Evolutionary conservation across 306 rosid genomes (phyloP).

Genomic region (Astragalus glycyphyllos): DNA sequence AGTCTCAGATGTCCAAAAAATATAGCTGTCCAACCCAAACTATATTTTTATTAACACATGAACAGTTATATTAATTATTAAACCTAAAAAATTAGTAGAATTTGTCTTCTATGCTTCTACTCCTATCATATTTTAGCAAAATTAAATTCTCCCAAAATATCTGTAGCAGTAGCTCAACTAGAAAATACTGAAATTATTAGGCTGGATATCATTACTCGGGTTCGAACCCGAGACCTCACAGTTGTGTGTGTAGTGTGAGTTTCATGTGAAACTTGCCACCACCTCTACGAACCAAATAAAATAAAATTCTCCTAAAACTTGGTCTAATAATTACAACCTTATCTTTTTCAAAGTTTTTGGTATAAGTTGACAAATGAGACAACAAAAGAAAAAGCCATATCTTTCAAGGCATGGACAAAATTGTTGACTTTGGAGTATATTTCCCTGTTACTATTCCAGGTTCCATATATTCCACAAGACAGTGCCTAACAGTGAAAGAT

Average conservation of each 20-base stretch:
- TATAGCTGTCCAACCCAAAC: neutral
- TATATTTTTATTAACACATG: neutral
- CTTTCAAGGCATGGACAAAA: constrained; percentile 34
- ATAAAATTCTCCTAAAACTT: neutral
- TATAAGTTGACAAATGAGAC: constrained; percentile 21
- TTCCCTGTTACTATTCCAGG: neutral
- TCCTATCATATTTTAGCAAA: neutral
- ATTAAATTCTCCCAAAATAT: neutral
- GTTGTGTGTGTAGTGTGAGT: no score
- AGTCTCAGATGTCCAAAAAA: no score
- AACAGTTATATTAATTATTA: constrained; percentile 5
- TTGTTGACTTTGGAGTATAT: constrained; percentile 32
- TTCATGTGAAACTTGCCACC: no score
- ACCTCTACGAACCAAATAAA: no score
- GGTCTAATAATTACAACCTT: constrained; percentile 1
- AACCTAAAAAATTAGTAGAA: constrained; percentile 6
- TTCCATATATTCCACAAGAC: constrained; percentile 26
- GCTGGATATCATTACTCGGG: no score
- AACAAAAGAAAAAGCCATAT: constrained; percentile 1
- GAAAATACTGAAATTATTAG: no score
- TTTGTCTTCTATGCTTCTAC: constrained; percentile 22
- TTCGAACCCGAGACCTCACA: no score
- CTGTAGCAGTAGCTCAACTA: no score
- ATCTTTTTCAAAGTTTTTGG: constrained; percentile 24
- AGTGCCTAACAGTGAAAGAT: constrained; percentile 35